Evolutionary conservation across 768 basidiomycete genomes (phyloP).

Genomic region (Mycena venus): DNA sequence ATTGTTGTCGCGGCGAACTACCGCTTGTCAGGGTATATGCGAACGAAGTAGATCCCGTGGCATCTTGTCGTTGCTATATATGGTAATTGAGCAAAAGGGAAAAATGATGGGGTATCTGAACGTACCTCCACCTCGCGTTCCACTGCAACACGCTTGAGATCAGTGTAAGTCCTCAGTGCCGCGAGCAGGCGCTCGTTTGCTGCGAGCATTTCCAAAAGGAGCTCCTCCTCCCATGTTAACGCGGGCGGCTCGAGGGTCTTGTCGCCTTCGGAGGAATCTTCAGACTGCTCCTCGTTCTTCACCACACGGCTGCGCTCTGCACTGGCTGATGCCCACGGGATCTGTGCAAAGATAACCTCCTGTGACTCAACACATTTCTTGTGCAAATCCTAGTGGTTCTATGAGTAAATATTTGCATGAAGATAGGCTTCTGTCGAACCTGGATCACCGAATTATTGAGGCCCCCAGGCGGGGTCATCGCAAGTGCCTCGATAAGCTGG

Average conservation of each 20-base stretch:
- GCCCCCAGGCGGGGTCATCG: constrained; percentile 77
- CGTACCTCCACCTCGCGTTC: constrained; percentile 67
- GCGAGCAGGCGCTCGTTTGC: constrained; percentile 81
- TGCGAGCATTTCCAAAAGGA: constrained; percentile 78
- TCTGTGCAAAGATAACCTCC: constrained; percentile 87
- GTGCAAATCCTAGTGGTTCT: constrained; percentile 81
- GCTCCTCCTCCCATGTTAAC: constrained; percentile 77
- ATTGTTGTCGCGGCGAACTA: neutral
- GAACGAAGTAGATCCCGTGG: constrained; percentile 46
- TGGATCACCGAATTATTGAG: constrained; percentile 76
- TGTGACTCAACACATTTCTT: constrained; percentile 83
- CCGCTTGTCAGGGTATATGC: neutral
- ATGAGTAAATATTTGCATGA: neutral
- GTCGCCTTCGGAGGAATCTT: constrained; percentile 26
- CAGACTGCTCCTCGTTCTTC: neutral
- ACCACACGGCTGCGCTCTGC: constrained; percentile 64
- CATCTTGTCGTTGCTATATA: neutral
- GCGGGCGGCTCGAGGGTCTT: constrained; percentile 50
- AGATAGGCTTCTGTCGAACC: constrained; percentile 53
- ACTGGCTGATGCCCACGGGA: constrained; percentile 91
- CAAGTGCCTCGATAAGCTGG: constrained; percentile 77
- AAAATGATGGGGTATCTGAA: neutral
- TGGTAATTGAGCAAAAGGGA: neutral
- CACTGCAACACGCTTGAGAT: constrained; percentile 76
- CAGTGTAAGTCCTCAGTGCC: constrained; percentile 81